Conservation (phyloP, 805 yeast genomes). For the Ogataea nakhonphanomensis region DNA sequence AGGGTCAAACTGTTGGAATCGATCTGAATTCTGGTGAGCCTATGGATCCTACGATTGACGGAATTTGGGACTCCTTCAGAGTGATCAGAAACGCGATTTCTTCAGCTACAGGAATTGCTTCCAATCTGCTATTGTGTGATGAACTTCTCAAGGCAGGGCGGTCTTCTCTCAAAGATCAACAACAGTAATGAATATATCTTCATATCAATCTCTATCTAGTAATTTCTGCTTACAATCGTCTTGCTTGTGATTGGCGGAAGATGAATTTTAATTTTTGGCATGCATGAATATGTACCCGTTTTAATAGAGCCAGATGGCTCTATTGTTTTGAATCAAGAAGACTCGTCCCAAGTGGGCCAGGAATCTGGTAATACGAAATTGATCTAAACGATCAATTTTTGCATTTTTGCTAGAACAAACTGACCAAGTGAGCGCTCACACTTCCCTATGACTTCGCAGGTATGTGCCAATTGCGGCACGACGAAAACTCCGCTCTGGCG, state of each 20-base stretch:
- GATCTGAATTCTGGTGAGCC: slow-evolving; percentile 92
- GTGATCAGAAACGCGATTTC: slow-evolving; percentile 90
- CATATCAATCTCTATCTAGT: background rate
- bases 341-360: no score
- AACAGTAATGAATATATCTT: slow-evolving; percentile 7
- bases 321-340: background rate
- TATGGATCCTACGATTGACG: slow-evolving; percentile 90
- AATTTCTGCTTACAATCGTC: background rate
- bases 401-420: no score
- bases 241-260: background rate
- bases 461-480: slow-evolving; percentile 53
- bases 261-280: no score
- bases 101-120: slow-evolving; percentile 91
- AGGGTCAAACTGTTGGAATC: slow-evolving; percentile 82
- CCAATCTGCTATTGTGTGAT: slow-evolving; percentile 89
- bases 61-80: slow-evolving; percentile 94
- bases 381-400: background rate
- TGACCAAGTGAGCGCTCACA: no score
- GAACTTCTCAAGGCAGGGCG: slow-evolving; percentile 96
- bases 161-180: slow-evolving; percentile 66
- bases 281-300: background rate
- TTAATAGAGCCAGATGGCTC: background rate
- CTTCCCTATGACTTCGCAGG: slow-evolving; percentile 25
- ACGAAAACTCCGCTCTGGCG: slow-evolving; percentile 59
- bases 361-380: background rate